Percentiles rank a stretch among this genome's conserved stretches.
Conservation (phyloP, 768 basidiomycete species). For the Mycena filopes region DNA sequence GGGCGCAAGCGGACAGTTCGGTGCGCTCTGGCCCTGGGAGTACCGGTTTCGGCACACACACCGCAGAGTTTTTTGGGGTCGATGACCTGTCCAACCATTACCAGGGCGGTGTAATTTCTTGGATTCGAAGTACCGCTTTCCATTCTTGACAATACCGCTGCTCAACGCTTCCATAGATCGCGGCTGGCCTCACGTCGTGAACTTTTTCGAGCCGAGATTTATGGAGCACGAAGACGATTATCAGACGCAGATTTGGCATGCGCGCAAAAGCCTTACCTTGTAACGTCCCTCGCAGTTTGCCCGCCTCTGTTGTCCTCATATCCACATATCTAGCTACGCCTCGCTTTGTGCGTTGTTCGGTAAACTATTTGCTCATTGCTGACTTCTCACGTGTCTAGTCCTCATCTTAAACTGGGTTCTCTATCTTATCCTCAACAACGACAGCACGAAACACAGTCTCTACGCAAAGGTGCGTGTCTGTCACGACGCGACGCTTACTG, state of each 20-base stretch:
- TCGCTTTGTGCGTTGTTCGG: slow-evolving; percentile 31
- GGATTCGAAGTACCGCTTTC: slow-evolving; percentile 20
- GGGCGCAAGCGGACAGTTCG: slow-evolving; percentile 29
- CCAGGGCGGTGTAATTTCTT: slow-evolving; percentile 28
- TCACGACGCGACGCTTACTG: too few relatives aligned
- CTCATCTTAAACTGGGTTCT: slow-evolving; percentile 46
- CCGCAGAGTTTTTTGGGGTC: background rate
- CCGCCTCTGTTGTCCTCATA: background rate
- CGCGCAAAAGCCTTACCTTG: slow-evolving; percentile 34
- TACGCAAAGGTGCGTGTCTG: slow-evolving; percentile 28
- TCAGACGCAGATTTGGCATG: slow-evolving; percentile 37
- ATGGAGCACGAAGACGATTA: slow-evolving; percentile 34
- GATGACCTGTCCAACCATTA: slow-evolving; percentile 23
- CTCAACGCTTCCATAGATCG: slow-evolving; percentile 4
- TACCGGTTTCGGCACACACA: slow-evolving; percentile 11
- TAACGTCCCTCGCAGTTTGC: background rate
- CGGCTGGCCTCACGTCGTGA: slow-evolving; percentile 27
- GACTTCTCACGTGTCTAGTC: slow-evolving; percentile 9
- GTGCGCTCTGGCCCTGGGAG: slow-evolving; percentile 30
- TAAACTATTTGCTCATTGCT: background rate
- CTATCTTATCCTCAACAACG: slow-evolving; percentile 34
- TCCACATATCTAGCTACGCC: slow-evolving; percentile 9
- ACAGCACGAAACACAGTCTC: slow-evolving; percentile 26
- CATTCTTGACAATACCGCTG: background rate
- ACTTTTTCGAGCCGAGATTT: slow-evolving; percentile 33